Conservation (phyloP, 192 early-diverging fungal species). For the Entomortierella parvispora region DNA sequence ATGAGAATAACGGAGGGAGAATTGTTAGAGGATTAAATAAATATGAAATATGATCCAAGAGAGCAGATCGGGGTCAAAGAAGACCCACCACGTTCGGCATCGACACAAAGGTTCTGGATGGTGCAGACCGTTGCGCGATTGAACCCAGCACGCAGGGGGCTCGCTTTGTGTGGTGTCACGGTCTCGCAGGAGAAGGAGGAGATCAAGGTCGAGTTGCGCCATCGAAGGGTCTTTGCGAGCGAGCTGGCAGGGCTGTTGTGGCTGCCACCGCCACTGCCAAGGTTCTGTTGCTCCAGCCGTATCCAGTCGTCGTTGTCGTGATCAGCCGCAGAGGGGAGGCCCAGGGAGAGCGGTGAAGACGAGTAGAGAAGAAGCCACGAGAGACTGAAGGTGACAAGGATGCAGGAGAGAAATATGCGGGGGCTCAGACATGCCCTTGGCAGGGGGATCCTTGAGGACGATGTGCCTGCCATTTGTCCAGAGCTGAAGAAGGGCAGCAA, state of each 20-base stretch:
- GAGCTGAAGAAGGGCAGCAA: slow-evolving; percentile 34
- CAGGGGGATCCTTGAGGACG: slow-evolving; percentile 17
- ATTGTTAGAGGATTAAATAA: slow-evolving; percentile 3
- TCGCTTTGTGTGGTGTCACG: background rate
- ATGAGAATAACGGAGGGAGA: background rate
- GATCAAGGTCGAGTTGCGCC: slow-evolving; percentile 21
- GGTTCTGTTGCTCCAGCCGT: slow-evolving; percentile 15
- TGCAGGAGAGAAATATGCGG: slow-evolving; percentile 42
- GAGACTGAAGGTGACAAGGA: slow-evolving; percentile 30
- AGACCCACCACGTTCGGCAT: slow-evolving; percentile 34
- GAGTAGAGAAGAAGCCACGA: slow-evolving; percentile 39
- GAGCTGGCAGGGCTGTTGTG: no score
- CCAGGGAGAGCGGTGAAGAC: slow-evolving; percentile 18
- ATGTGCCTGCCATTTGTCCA: background rate
- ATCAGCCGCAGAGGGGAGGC: background rate
- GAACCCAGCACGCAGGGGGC: slow-evolving; percentile 10
- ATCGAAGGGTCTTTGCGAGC: slow-evolving; percentile 13
- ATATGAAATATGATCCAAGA: background rate
- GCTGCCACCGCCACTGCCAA: background rate
- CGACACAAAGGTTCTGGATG: slow-evolving; percentile 41
- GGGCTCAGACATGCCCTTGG: slow-evolving; percentile 44
- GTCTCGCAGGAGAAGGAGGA: slow-evolving; percentile 27
- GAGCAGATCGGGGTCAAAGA: background rate
- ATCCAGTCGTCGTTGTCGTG: slow-evolving; percentile 37
- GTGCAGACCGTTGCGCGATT: slow-evolving; percentile 39